Base-by-base conservation (phyloP, 192 early-diverging fungal species). In the Entophlyctis helioformis region DNA sequence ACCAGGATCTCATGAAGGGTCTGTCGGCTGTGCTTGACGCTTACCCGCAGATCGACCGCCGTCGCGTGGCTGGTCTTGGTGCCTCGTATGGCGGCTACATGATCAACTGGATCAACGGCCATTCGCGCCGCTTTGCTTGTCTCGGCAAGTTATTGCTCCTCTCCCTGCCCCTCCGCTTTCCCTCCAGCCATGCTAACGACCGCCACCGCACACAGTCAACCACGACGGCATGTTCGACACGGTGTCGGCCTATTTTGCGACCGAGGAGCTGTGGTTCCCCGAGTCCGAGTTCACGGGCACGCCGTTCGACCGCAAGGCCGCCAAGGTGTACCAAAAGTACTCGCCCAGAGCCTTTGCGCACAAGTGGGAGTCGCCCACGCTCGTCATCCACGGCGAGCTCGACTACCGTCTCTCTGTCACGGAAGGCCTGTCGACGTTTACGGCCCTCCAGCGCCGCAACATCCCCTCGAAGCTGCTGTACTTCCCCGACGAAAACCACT, bases 81-180 rank as follows among this genome's bases (percentile, higher is more conserved):
- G 84, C 80, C 1, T 76, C 71, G 6, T 88, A 86, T 59, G 86
- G 86, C 53, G 85, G 82, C 11, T 85, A 74, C 51, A 84, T 84
- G 86, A 66, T 83, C 41, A 88, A 88, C 64, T 88, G 84, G 84
- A 63, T 88, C 49, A 88, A 88, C 48, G 76, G 72, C 7, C 77
- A 86, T 51, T 82, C 76, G 6, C 42, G 67, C 23, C 59, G 76
- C 19, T 88, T 88, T 60, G 60, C 61, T 36, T 57, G 47, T 23
- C 23, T 57, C 6, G 39, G 6, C 11, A 7, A 11, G 33, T 34
- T 34, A 15, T 34, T 34, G 33, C 8, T 11, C 15, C 15, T 34
- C 15, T 34, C 9, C 15, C n/a, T n/a, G n/a, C n/a, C n/a, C n/a
- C n/a, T n/a, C n/a, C n/a, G n/a, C n/a, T n/a, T n/a, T n/a, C n/a